Percentiles rank a stretch among this genome's conserved stretches.
These are phyloP conservation scores for Apiospora rasikravindrae DNA, from an alignment of 2,329 filamentous ascomycete species.

Conservation along the genomic window DNA sequence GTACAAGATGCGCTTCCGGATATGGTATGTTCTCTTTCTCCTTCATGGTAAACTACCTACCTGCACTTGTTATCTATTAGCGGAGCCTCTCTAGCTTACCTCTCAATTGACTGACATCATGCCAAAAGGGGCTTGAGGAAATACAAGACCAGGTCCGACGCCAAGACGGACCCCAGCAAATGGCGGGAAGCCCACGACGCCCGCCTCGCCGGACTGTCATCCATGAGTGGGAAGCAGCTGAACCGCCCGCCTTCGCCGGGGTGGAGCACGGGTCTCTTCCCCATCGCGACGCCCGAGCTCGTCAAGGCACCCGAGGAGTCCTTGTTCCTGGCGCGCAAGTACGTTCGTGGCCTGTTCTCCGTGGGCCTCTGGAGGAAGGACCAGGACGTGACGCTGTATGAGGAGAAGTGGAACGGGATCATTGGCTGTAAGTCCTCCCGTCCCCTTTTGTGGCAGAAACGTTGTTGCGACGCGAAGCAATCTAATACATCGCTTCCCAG, in stretches of 20 bases:
- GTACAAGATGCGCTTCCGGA: conserved; percentile 17
- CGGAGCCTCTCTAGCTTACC: conserved; percentile 26
- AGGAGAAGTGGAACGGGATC: not conserved
- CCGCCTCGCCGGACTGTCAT: not conserved
- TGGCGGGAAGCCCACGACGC: not conserved
- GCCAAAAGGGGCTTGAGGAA: conserved; percentile 32
- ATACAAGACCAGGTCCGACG: conserved; percentile 16
- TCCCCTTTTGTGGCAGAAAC: not conserved
- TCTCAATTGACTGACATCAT: conserved; percentile 50
- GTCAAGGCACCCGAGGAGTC: conserved; percentile 9
- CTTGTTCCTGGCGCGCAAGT: conserved; percentile 12
- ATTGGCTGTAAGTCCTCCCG: not conserved
- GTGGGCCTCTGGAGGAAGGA: conserved; percentile 6
- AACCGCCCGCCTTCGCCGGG: not conserved
- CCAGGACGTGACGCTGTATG: conserved; percentile 4
- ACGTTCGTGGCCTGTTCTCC: conserved; percentile 18
- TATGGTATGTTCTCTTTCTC: not conserved
- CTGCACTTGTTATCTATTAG: not conserved
- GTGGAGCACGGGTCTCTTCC: conserved; percentile 10
- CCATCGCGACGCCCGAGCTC: conserved; percentile 5
- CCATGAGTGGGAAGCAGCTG: not conserved
- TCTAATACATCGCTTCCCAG: not conserved
- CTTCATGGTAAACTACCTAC: too few species aligned
- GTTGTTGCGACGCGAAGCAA: too few species aligned
- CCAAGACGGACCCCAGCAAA: conserved; percentile 15